These are phyloP conservation scores for Nepenthes alata DNA, from an alignment of 179 eudicot genomes.

Conservation along the genomic window DNA sequence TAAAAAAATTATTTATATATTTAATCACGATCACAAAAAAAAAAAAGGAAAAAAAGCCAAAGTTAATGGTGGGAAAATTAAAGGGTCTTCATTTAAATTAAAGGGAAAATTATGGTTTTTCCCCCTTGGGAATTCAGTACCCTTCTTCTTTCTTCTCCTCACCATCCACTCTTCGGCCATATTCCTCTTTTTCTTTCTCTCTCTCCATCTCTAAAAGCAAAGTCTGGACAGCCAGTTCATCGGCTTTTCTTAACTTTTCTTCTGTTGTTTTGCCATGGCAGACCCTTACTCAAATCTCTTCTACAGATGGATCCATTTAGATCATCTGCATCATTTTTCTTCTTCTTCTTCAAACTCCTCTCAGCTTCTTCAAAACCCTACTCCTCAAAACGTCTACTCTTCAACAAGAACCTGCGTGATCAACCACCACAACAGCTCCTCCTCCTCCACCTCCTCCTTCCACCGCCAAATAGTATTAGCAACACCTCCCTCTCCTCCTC, in stretches of 20 bases:
- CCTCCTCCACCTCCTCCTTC: neutral
- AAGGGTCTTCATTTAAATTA: too few relatives aligned
- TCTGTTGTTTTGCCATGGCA: constrained; percentile 24
- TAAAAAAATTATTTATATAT: too few relatives aligned
- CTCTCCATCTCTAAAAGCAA: constrained; percentile 22
- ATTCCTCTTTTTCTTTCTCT: constrained; percentile 5
- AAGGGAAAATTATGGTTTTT: too few relatives aligned
- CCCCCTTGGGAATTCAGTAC: too few relatives aligned
- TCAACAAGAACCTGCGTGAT: constrained; percentile 1
- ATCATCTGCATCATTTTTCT: constrained; percentile 20
- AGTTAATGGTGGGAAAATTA: too few relatives aligned
- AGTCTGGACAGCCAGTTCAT: constrained; percentile 6
- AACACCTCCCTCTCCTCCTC: neutral
- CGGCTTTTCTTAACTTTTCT: constrained; percentile 7
- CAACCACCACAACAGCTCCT: constrained; percentile 4
- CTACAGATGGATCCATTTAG: constrained; percentile 25
- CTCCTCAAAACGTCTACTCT: constrained; percentile 3
- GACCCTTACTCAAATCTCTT: constrained; percentile 39
- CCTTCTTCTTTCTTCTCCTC: too few relatives aligned
- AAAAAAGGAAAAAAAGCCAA: too few relatives aligned
- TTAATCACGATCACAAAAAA: too few relatives aligned
- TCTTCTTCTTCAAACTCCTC: constrained; percentile 6
- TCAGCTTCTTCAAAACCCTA: neutral
- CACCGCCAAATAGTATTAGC: neutral
- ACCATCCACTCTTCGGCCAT: constrained; percentile 7